phyloP scores from a whole-genome alignment of 345 rosid genomes.

The Hibiscus syriacus region DNA sequence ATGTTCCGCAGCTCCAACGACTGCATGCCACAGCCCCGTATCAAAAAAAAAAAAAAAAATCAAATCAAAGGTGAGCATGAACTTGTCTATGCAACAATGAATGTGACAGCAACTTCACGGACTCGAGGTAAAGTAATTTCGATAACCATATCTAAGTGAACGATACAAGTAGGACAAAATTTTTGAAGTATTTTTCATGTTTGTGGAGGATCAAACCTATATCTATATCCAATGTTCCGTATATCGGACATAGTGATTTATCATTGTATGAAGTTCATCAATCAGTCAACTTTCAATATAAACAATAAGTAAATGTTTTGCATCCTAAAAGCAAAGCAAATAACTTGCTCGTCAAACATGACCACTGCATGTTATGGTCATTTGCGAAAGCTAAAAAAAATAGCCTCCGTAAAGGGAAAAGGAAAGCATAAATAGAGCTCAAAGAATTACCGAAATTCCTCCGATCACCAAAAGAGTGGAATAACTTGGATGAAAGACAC shows the following conservation, averaged over 20 bases:
- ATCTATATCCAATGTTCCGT: neutral
- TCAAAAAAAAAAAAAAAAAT: neutral
- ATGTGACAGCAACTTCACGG: neutral
- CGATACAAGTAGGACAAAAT: neutral
- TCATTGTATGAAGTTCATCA: neutral
- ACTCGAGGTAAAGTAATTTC: neutral
- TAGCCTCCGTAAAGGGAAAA: neutral
- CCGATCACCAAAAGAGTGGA: conserved; percentile 54
- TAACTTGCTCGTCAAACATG: neutral
- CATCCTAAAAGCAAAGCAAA: neutral
- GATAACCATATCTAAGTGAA: neutral
- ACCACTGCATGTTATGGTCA: neutral
- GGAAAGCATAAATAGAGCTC: neutral
- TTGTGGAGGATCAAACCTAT: neutral
- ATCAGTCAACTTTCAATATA: neutral
- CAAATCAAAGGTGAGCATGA: neutral
- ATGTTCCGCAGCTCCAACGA: conserved; percentile 62
- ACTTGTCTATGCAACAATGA: neutral
- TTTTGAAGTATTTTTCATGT: neutral
- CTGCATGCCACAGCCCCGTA: conserved; percentile 30
- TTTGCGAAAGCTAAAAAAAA: neutral
- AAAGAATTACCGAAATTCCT: conserved; percentile 38
- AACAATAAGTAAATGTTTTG: neutral
- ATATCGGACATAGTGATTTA: neutral
- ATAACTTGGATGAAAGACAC: conserved; percentile 62